Evolutionary conservation across 495 filamentous ascomycete genomes (phyloP).

Genomic region (Hypoxylon crocopeplum): DNA sequence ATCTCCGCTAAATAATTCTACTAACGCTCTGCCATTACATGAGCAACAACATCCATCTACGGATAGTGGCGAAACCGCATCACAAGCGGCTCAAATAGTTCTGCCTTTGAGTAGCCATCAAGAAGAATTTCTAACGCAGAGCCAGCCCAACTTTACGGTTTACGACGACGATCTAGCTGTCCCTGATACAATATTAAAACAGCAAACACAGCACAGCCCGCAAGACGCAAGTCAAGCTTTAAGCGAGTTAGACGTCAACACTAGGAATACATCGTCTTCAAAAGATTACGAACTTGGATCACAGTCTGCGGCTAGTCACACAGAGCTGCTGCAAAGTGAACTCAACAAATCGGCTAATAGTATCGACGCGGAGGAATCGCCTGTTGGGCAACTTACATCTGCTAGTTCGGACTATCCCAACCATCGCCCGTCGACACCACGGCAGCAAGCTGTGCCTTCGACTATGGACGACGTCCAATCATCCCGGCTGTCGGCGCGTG

Average conservation of each 20-base stretch:
- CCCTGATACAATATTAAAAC: slow-evolving; percentile 27
- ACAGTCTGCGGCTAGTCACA: slow-evolving; percentile 1
- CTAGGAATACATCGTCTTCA: slow-evolving; percentile 21
- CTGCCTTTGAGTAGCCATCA: slow-evolving; percentile 31
- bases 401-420: not conserved
- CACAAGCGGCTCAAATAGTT: slow-evolving; percentile 42
- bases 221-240: slow-evolving; percentile 29
- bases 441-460: slow-evolving; percentile 2
- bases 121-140: slow-evolving; percentile 29
- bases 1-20: slow-evolving; percentile 1
- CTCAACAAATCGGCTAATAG: not conserved
- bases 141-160: slow-evolving; percentile 23
- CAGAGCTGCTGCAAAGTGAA: slow-evolving; percentile 7
- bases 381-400: not conserved
- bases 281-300: slow-evolving; percentile 14
- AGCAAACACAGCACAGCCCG: not conserved
- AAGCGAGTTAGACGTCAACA: slow-evolving; percentile 32
- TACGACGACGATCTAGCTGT: slow-evolving; percentile 32
- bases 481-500: slow-evolving; percentile 34
- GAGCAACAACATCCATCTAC: too few species aligned
- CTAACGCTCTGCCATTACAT: slow-evolving; percentile 11
- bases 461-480: slow-evolving; percentile 36
- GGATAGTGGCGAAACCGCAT: too few species aligned
- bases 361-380: not conserved
- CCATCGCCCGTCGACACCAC: not conserved